A percentile compares a stretch with the other conserved stretches of the same genome.
These are phyloP conservation scores for Brassica carinata DNA, from an alignment of 345 rosid species.

Conservation along the genomic window DNA sequence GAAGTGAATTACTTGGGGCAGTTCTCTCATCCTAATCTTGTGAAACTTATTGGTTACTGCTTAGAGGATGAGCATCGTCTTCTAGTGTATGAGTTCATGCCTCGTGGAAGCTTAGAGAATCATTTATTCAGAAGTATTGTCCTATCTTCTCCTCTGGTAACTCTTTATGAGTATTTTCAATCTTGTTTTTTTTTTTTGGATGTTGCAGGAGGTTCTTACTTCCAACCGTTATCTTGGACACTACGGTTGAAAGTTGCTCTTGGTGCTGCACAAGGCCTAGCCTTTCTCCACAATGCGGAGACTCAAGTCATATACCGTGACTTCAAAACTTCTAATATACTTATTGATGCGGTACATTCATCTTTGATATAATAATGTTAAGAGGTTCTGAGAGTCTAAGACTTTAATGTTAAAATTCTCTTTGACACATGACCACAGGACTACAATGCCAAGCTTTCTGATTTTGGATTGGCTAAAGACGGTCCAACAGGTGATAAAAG, in stretches of 20 bases:
- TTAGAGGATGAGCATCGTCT: slow-evolving; percentile 83
- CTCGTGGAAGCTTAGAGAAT: slow-evolving; percentile 86
- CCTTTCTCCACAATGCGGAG: slow-evolving; percentile 64
- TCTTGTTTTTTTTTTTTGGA: neutral
- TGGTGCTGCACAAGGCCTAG: slow-evolving; percentile 81
- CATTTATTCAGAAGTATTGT: slow-evolving; percentile 75
- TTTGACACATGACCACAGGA: slow-evolving; percentile 46
- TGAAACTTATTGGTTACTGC: slow-evolving; percentile 75
- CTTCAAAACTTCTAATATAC: slow-evolving; percentile 70
- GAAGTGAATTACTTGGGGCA: slow-evolving; percentile 81
- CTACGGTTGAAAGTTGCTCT: slow-evolving; percentile 68
- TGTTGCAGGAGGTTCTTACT: slow-evolving; percentile 58
- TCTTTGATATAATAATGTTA: neutral
- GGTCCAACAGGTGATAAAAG: slow-evolving; percentile 69
- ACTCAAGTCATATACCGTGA: slow-evolving; percentile 70
- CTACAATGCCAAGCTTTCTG: slow-evolving; percentile 72
- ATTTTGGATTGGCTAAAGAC: slow-evolving; percentile 75
- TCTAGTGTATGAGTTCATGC: slow-evolving; percentile 86
- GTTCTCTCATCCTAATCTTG: slow-evolving; percentile 70
- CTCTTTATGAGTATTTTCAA: neutral
- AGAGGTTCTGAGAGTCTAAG: neutral
- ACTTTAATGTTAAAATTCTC: neutral
- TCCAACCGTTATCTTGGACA: slow-evolving; percentile 73
- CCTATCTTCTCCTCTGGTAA: neutral
- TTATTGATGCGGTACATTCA: slow-evolving; percentile 51